A percentile compares a stretch with the other conserved stretches of the same genome.
Conservation (phyloP, 2,329 filamentous ascomycete species). For the Botrytis sinoallii region DNA sequence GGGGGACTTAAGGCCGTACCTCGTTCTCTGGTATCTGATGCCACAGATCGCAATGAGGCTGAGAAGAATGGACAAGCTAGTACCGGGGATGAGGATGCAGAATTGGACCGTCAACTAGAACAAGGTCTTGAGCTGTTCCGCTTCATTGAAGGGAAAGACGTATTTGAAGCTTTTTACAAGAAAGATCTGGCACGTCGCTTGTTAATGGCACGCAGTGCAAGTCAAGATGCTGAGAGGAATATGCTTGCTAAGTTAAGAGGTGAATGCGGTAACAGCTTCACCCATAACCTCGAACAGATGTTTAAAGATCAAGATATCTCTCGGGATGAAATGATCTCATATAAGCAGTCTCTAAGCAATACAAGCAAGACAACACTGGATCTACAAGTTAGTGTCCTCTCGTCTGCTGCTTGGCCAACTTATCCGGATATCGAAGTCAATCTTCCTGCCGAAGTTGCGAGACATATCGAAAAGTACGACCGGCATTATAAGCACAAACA, state of each 20-base stretch:
- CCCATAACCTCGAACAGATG: conserved; percentile 97
- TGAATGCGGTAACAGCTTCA: conserved; percentile 92
- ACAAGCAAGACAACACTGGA: conserved; percentile 58
- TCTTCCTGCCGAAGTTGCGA: conserved; percentile 71
- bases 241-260: conserved; percentile 91
- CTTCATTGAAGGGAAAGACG: conserved; percentile 94
- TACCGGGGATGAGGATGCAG: conserved; percentile 82
- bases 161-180: conserved; percentile 99
- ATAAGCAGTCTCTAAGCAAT: conserved; percentile 62
- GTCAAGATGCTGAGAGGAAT: conserved; percentile 89
- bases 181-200: conserved; percentile 88
- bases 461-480: conserved; percentile 79
- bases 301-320: conserved; percentile 97
- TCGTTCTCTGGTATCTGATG: conserved; percentile 61
- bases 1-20: conserved; percentile 84
- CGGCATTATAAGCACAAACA: conserved; percentile 86
- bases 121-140: conserved; percentile 92
- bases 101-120: conserved; percentile 88
- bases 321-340: conserved; percentile 88
- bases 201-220: conserved; percentile 88
- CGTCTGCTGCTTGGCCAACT: conserved; percentile 85
- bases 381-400: conserved; percentile 85
- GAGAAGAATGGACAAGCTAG: conserved; percentile 62
- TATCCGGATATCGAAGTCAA: conserved; percentile 74
- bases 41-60: conserved; percentile 54